phyloP scores from a whole-genome alignment of 208 protist species.

The Acanthamoeba healyi region DNA sequence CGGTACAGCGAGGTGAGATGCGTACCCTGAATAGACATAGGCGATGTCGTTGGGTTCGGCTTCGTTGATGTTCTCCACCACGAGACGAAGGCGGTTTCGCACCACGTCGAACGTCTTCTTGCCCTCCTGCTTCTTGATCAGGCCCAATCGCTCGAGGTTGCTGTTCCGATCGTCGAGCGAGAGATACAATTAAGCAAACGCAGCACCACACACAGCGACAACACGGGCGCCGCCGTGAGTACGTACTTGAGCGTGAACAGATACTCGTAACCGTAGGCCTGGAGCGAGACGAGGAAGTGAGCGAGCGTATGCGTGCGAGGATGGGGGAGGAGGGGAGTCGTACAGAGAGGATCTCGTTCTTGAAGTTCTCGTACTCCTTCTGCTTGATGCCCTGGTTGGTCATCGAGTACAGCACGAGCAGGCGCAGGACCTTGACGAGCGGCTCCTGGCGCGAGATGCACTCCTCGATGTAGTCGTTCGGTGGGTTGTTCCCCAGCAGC shows the following conservation, averaged over 20 bases:
- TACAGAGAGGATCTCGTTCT: slow-evolving; percentile 82
- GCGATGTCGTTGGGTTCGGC: slow-evolving; percentile 83
- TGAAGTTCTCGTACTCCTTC: slow-evolving; percentile 81
- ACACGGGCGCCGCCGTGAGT: no score
- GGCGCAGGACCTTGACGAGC: slow-evolving; percentile 80
- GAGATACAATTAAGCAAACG: slow-evolving; percentile 1
- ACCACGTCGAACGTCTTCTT: slow-evolving; percentile 62
- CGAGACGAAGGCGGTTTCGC: slow-evolving; percentile 64
- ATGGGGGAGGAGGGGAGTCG: neutral
- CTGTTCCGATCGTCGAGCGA: no score
- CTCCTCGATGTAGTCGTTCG: slow-evolving; percentile 84
- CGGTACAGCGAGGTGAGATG: neutral
- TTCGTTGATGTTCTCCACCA: slow-evolving; percentile 84
- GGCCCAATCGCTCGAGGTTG: slow-evolving; percentile 83
- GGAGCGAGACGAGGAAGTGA: neutral
- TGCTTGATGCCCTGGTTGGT: slow-evolving; percentile 83
- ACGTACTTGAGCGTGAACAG: slow-evolving; percentile 82
- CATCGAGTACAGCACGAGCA: slow-evolving; percentile 77
- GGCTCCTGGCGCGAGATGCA: slow-evolving; percentile 84
- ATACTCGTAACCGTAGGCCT: slow-evolving; percentile 84
- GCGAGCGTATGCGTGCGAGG: no score
- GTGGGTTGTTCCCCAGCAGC: slow-evolving; percentile 69
- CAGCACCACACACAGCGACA: no score
- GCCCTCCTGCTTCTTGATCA: slow-evolving; percentile 79
- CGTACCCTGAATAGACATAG: slow-evolving; percentile 85